Base-by-base conservation (phyloP, 768 basidiomycete genomes). In the Serendipita vermifera region DNA sequence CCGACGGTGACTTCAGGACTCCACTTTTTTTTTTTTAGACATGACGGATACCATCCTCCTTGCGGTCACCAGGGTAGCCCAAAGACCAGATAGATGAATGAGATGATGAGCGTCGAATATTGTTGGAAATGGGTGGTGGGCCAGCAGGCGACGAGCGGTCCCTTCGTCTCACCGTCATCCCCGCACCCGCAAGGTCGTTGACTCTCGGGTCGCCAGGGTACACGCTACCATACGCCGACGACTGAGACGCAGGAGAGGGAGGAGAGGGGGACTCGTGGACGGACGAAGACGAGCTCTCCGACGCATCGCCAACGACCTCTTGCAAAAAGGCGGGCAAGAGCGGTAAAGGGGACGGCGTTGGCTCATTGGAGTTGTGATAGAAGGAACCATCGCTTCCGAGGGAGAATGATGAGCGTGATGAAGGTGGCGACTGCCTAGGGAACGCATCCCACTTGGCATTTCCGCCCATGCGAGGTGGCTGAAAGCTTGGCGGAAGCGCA, bases 61-160 rank as follows among this genome's bases (percentile, higher is more conserved):
- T n/a, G n/a, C n/a, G n/a, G n/a, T 51, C 46, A n/a, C 22, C 22
- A 9, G 46, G 46, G 32, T 20, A 51, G 9, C 46, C 46, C 22
- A 51, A n/a, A 51, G 46, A 51, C 46, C 46, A 51, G 29, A 51
- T 51, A 7, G 46, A 51, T 11, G 46, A 51, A 22, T 51, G 46
- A 51, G 46, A 51, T 5, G 9, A 15, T 7, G 46, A 26, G 14
- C 13, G 20, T 31, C 46, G n/a, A 26, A 27, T n/a, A 15, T 15
- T n/a, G n/a, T 9, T 5, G 46, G 46, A 36, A 9, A 36, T 15
- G 17, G 24, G 46, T 22, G 15, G 7, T n/a, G 24, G 22, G n/a
- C 15, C 46, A 22, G 27, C 22, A 27, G 22, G 46, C n/a, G 17
- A 31, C 46, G 27, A 15, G 46, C 32, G 46, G 27, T 15, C 24